Percentiles rank a stretch among this genome's conserved stretches.
phyloP scores from a whole-genome alignment of 202 grass and related monocot species.

The Setaria italica region DNA sequence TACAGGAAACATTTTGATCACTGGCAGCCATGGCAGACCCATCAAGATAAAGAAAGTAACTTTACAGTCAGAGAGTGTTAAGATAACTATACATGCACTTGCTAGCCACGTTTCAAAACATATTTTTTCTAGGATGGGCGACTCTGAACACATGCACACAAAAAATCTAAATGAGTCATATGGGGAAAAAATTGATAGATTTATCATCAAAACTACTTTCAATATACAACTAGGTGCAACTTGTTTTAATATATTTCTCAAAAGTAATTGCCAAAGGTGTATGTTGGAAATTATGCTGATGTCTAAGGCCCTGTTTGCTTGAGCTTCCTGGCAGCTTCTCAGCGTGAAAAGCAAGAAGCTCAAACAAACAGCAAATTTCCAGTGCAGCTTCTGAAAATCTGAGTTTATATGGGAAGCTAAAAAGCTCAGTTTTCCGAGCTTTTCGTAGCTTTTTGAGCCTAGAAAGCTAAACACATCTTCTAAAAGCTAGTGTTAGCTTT shows the following conservation, averaged over 20 bases:
- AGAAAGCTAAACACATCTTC: too few relatives aligned
- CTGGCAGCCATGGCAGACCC: not conserved
- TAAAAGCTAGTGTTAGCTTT: too few relatives aligned
- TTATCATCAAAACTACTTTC: not conserved
- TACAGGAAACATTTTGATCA: not conserved
- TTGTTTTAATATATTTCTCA: constrained; percentile 3
- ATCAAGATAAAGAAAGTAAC: constrained; percentile 8
- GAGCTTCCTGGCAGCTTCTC: too few relatives aligned
- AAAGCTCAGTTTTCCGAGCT: too few relatives aligned
- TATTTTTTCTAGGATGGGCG: not conserved
- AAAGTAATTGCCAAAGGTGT: not conserved
- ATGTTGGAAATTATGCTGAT: not conserved
- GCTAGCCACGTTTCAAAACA: not conserved
- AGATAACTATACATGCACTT: constrained; percentile 1
- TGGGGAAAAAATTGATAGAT: not conserved
- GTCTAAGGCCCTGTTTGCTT: not conserved
- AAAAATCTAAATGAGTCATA: not conserved
- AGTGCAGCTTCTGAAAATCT: too few relatives aligned
- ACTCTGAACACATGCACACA: not conserved
- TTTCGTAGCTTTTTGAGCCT: too few relatives aligned
- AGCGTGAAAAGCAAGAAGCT: too few relatives aligned
- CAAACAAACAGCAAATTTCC: too few relatives aligned
- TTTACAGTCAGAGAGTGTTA: not conserved
- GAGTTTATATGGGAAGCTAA: too few relatives aligned
- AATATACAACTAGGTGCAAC: not conserved